Conservation (phyloP, 441 rosid species). For the Brassica balearica region DNA sequence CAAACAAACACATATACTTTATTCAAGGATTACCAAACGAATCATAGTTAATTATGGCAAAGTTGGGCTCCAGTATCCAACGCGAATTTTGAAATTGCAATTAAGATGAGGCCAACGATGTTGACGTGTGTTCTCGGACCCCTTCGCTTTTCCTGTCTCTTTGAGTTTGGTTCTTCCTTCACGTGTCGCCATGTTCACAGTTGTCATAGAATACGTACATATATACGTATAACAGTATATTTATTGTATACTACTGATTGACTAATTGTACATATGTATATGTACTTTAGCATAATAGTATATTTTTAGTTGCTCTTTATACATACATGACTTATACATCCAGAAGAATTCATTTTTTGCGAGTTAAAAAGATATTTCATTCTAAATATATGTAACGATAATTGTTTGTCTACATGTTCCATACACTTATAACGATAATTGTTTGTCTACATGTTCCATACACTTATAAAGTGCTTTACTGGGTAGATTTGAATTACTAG, state of each 20-base stretch:
- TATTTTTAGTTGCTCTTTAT: not conserved
- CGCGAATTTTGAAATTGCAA: conserved; percentile 21
- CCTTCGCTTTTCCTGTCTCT: conserved; percentile 23
- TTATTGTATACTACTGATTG: conserved; percentile 6
- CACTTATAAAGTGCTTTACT: not conserved
- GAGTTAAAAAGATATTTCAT: not conserved
- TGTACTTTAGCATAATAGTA: not conserved
- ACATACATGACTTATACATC: not conserved
- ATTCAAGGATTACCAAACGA: conserved; percentile 24
- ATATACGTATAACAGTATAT: not conserved
- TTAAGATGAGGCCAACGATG: conserved; percentile 21
- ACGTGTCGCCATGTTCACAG: conserved; percentile 48
- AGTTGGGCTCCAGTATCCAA: conserved; percentile 20
- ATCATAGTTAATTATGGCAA: conserved; percentile 13
- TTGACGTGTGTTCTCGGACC: conserved; percentile 41
- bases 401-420: not conserved
- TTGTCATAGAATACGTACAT: conserved; percentile 22
- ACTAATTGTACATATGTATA: not conserved
- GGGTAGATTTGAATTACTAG: not conserved
- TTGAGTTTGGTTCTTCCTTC: conserved; percentile 43
- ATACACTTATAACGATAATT: not conserved
- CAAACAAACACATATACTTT: not conserved
- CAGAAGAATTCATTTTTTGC: not conserved
- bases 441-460: not conserved
- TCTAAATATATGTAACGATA: not conserved